phyloP scores from a whole-genome alignment of 345 rosid genomes.

The Corchorus capsularis region DNA sequence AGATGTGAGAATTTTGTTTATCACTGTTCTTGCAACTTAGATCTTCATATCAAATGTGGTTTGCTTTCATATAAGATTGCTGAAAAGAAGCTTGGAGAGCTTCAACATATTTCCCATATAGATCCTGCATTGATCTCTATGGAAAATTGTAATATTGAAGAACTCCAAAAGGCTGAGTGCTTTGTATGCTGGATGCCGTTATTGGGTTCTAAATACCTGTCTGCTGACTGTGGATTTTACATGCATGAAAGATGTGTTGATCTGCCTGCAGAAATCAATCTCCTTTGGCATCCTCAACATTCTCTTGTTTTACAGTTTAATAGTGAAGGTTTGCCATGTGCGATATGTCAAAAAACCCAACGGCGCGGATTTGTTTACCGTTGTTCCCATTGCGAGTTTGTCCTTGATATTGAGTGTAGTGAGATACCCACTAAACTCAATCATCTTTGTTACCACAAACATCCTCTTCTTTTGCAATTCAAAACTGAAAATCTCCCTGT shows the following conservation, averaged over 20 bases:
- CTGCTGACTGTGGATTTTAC: background rate
- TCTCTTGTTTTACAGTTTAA: background rate
- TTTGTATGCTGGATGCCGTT: background rate
- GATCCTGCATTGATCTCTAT: background rate
- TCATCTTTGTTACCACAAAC: background rate
- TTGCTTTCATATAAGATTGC: background rate
- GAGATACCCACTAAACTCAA: background rate
- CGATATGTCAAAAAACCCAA: background rate
- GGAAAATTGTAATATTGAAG: background rate
- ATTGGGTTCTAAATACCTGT: background rate
- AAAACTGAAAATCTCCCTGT: background rate
- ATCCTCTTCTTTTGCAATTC: background rate
- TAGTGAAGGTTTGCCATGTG: background rate
- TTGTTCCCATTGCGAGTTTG: background rate
- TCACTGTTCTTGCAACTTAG: background rate
- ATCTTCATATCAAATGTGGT: slow-evolving; percentile 4
- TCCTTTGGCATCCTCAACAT: background rate
- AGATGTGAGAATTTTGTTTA: background rate
- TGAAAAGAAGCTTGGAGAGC: background rate
- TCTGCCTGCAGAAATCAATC: background rate
- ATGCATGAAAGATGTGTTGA: background rate
- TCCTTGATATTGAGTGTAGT: background rate
- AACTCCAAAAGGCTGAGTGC: background rate
- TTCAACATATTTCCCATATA: background rate
- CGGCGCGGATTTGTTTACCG: background rate